phyloP scores from a whole-genome alignment of 768 basidiomycete genomes.

The Mycena belliarum region DNA sequence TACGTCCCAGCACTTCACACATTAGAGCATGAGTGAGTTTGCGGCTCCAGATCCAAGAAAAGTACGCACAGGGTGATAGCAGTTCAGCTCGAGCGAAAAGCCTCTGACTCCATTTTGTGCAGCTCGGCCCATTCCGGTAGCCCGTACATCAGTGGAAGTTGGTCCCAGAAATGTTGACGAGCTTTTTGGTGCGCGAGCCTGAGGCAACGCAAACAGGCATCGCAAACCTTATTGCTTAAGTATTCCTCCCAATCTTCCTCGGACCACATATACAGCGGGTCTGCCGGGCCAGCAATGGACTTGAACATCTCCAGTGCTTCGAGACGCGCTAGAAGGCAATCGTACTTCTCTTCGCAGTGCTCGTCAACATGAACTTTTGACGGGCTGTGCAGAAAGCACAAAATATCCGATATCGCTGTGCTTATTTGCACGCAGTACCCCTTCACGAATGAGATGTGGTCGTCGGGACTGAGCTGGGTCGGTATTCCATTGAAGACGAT shows the following conservation, averaged over 20 bases:
- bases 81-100: not conserved
- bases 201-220: not conserved
- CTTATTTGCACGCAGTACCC: not conserved
- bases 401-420: not conserved
- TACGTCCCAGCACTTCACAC: too few species aligned
- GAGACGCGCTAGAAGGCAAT: not conserved
- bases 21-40: too few species aligned
- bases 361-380: not conserved
- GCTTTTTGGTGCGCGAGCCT: not conserved
- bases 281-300: not conserved
- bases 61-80: not conserved
- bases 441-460: not conserved
- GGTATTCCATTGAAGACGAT: not conserved
- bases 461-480: not conserved
- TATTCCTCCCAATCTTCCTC: not conserved
- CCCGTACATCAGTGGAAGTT: conserved; percentile 5
- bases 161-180: conserved; percentile 5
- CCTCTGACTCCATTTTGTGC: not conserved
- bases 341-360: not conserved
- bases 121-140: conserved; percentile 6
- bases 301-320: not conserved
- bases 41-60: not conserved
- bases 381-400: not conserved
- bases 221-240: not conserved
- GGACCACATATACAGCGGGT: not conserved